A percentile compares a stretch with the other conserved stretches of the same genome.
These are phyloP conservation scores for Chrysanthemum seticuspe DNA, from an alignment of 129 eudicot genomes.

Conservation along the genomic window DNA sequence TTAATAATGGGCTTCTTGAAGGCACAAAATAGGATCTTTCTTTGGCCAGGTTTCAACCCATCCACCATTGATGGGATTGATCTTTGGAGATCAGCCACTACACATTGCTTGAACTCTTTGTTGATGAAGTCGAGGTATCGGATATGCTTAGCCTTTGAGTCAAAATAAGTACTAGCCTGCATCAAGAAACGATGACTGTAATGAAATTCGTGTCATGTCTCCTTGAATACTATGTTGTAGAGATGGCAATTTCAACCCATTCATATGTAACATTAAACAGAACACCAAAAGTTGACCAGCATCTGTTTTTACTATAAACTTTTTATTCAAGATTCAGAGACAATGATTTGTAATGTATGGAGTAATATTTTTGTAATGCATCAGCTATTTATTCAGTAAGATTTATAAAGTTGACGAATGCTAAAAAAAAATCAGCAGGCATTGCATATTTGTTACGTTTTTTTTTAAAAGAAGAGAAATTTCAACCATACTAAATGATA, in stretches of 20 bases:
- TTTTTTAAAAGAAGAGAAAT: too few species aligned
- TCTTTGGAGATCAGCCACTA: conserved; percentile 63
- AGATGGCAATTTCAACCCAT: too few species aligned
- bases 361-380: too few species aligned
- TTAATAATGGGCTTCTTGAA: conserved; percentile 51
- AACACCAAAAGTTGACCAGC: too few species aligned
- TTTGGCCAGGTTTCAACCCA: conserved; percentile 74
- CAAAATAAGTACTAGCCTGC: conserved; percentile 66
- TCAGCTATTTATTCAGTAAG: too few species aligned
- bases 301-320: too few species aligned
- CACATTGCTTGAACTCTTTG: conserved; percentile 61
- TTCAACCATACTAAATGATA: conserved; percentile 27
- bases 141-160: conserved; percentile 43
- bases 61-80: conserved; percentile 74
- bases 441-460: too few species aligned
- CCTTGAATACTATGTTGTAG: too few species aligned
- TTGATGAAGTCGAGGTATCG: conserved; percentile 66
- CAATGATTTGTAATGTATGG: too few species aligned
- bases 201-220: background rate
- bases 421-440: too few species aligned
- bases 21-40: conserved; percentile 67
- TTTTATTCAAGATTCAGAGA: background rate
- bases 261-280: too few species aligned
- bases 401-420: too few species aligned
- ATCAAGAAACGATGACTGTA: background rate